Evolutionary conservation across 1,284 basidiomycete species (phyloP), one percentile per base, ranked within the genome.

Genomic region (Laetiporus sulphureus): DNA sequence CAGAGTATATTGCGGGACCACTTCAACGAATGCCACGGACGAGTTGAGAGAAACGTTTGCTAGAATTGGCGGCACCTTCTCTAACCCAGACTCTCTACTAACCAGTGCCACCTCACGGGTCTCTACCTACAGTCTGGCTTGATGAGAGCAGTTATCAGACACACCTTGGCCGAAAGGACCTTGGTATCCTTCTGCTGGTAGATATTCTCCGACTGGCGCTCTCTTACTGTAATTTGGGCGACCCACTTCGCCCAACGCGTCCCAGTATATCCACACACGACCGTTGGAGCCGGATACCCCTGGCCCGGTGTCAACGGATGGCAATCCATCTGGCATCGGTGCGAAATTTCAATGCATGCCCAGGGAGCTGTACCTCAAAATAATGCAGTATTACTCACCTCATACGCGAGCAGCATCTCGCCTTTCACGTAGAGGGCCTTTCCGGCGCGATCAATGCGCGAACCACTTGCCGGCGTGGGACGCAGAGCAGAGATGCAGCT

Each of bases 171-270:
- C 3, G 80, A 79, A 2, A 83, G 62, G 32, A 83, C 61, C 49
- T 75, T 81, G 59, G 83, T 83, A 55, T 84, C 81, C 3, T 67
- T 67, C 54, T 80, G 75, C 50, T 83, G 79, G 52, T 82, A 84
- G 57, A 73, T 82, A 52, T 79, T 83, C 15, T 69, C 67, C 2
- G 77, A 80, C 57, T 84, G 80, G 8, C 62, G 53, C 0, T 58
- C 41, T 4, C 76, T 73, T 40, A 83, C 52, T n/a, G 64, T 62
- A 49, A 84, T 75, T 2, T 64, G 73, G 49, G 83, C 79, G 0
- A 85, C 62, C 84, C 84, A 88, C 65, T 88, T 87, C 12, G 86
- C 81, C 79, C 83, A 85, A 13, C 84, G 74, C n/a, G 82, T 85
- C 8, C 83, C 84, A 11, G 78, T 68, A 51, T 73, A 78, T 1